Base-by-base conservation (phyloP, 768 basidiomycete genomes). In the Mycena indigotica region DNA sequence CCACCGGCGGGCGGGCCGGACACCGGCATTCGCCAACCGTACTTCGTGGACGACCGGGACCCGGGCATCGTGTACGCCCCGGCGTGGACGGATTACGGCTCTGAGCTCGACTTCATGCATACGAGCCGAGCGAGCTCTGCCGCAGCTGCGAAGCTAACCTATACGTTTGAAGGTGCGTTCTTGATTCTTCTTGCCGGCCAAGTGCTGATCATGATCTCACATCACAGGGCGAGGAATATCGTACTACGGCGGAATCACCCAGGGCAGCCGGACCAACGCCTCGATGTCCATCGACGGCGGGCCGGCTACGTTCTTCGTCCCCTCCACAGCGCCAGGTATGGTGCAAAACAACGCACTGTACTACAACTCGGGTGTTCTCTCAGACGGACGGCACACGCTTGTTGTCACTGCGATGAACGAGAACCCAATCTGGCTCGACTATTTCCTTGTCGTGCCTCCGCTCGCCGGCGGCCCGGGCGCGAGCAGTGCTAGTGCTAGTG, bases 11-110 rank as follows among this genome's bases (percentile, higher is more conserved):
- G 30, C 10, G 15, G n/a, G 4, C 55, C 54, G 5, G 15, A 21
- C 13, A 21, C 60, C n/a, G n/a, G n/a, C n/a, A n/a, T n/a, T n/a
- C n/a, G n/a, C n/a, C n/a, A n/a, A n/a, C n/a, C n/a, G n/a, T 51
- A 54, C 40, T 54, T 61, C 21, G 39, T 57, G 41, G 55, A 61
- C 48, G 55, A 56, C 28, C 50, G 55, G 6, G 59, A 60, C 38
- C n/a, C 55, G n/a, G 35, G 45, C 13, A 41, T 60, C 5, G 29
- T 16, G 4, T 60, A 60, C 35, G 29, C 50, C 5, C 51, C 51
- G 12, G 32, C 32, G 4, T 60, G 59, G 59, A 13, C 19, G 28
- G 6, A 25, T 17, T 23, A 38, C 5, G 38, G 54, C 13, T 28
- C 44, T 13, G 59, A 56, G 23, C 13, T 16, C 2, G 50, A 56